Base-by-base conservation (phyloP, 208 protist species). In the Acanthamoeba quina region DNA sequence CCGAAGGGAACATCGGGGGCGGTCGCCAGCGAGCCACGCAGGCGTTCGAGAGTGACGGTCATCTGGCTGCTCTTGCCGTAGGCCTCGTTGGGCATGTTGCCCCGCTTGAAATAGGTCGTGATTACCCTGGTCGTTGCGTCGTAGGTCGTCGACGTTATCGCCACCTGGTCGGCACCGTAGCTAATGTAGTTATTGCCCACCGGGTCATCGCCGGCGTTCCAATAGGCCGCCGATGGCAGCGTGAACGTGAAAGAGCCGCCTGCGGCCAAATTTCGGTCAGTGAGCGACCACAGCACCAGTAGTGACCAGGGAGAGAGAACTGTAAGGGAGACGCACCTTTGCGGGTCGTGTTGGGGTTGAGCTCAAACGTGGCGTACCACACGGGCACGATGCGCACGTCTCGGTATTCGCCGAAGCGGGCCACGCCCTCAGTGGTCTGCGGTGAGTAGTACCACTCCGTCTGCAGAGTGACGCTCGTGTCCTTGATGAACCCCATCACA, bases 71-170 rank as follows among this genome's bases (percentile, higher is more conserved):
- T 13, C 29, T 56, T 68, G 34, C 92, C 92, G n/a, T 93, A 9
- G 10, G 86, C 0, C 64, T 94, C 86, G 44, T 94, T 94, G 47
- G 92, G 86, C 86, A 92, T 92, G 26, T 52, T 66, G 47, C 86
- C 86, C 9, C 86, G 44, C 66, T 17, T 83, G 86, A 92, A 92
- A 5, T 15, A 15, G 64, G 64, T 17, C 10, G 24, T 70, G 72
- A 52, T 52, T 3, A 52, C 41, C 13, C 24, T 44, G 72, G 1
- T 54, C 0, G 72, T 0, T 49, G 72, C 37, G 37, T 78, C 68
- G 17, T 56, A 56, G 13, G 52, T 10, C 2, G 13, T 56, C 5
- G 52, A 56, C 15, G 52, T 56, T 0, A 56, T 56, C 15, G 52
- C 52, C 10, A 76, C 68, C 68, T 76, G 68, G 19, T 76, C 68